Conservation (phyloP, 2,329 filamentous ascomycete genomes). For the Paraphoma sp. region DNA sequence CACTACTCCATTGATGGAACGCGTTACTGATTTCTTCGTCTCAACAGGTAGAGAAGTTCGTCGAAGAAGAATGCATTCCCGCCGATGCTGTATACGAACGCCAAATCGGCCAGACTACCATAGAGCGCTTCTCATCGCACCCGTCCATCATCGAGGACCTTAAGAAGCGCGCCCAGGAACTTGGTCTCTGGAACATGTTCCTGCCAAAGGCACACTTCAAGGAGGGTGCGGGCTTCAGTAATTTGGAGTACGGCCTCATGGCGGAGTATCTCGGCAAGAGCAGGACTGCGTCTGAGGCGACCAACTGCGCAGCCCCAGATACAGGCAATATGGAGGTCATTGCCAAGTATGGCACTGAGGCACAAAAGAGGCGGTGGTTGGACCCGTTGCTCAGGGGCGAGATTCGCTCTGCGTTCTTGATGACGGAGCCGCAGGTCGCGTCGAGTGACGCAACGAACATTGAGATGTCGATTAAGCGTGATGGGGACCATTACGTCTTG, state of each 20-base stretch:
- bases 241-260: conserved; percentile 97
- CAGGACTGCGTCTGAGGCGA: conserved; percentile 71
- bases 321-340: conserved; percentile 96
- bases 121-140: conserved; percentile 77
- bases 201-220: conserved; percentile 93
- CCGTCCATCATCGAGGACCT: conserved; percentile 86
- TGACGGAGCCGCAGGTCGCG: conserved; percentile 90
- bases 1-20: background rate
- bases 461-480: conserved; percentile 78
- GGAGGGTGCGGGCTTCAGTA: conserved; percentile 92
- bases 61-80: conserved; percentile 84
- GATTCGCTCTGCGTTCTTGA: conserved; percentile 89
- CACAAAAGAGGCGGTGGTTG: conserved; percentile 85
- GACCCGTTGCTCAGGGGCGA: conserved; percentile 80
- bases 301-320: conserved; percentile 89
- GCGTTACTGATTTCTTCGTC: background rate
- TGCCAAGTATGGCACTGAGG: conserved; percentile 86
- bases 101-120: conserved; percentile 74
- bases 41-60: conserved; percentile 83
- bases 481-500: conserved; percentile 88
- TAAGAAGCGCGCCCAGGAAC: conserved; percentile 79
- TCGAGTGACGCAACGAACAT: conserved; percentile 95
- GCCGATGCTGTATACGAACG: conserved; percentile 82
- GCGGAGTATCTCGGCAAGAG: conserved; percentile 94
- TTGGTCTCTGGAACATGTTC: conserved; percentile 99